Evolutionary conservation across 441 rosid genomes (phyloP).

Genomic region (Corymbia citriodora): DNA sequence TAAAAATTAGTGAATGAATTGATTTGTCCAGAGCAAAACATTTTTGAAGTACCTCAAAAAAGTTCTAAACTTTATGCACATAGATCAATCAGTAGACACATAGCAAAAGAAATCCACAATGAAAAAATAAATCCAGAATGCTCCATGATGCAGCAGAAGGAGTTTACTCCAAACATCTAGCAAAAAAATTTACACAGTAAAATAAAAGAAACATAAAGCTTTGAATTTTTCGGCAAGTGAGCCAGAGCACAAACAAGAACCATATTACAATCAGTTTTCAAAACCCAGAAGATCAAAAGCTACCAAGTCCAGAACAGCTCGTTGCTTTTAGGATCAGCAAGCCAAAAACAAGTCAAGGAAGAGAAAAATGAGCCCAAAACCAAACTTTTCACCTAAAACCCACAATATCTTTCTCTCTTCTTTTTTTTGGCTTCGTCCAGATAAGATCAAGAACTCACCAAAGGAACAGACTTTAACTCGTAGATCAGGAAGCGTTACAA

Average conservation of each 20-base stretch:
- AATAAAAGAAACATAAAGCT: background rate
- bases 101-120: background rate
- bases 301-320: background rate
- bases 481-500: conserved; percentile 4
- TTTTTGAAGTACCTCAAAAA: background rate
- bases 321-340: background rate
- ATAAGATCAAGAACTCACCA: conserved; percentile 12
- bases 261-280: background rate
- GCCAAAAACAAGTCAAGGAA: background rate
- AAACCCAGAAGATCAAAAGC: background rate
- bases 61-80: background rate
- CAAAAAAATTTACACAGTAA: background rate
- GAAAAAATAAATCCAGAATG: background rate
- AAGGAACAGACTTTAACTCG: conserved; percentile 4
- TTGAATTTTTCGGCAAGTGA: background rate
- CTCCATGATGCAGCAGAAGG: background rate
- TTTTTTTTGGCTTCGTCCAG: background rate
- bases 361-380: background rate
- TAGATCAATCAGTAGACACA: background rate
- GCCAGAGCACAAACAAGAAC: background rate
- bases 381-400: background rate
- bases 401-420: background rate
- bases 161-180: background rate
- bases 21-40: background rate
- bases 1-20: background rate